Evolutionary conservation across 2,329 filamentous ascomycete genomes (phyloP), one percentile per base, ranked within the genome.

Genomic region (Neonectria magnoliae): DNA sequence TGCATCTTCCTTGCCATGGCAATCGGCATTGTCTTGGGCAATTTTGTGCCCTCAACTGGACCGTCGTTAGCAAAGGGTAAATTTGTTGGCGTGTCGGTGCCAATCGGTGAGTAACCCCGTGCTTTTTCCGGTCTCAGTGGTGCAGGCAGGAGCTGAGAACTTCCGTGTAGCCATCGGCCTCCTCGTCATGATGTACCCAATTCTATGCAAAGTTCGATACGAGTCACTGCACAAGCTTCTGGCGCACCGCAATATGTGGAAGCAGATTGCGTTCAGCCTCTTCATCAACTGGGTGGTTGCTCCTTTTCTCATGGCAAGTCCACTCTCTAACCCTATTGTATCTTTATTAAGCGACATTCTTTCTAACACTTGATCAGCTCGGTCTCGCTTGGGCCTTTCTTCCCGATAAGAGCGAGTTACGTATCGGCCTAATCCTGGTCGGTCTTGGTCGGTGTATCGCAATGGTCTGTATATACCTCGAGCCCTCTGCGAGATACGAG

Each of bases 141-240:
- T 42, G 52, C 9, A 53, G 6, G 29, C 29, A 29, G 29, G 4
- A 10, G 3, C 13, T 29, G 14, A 22, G 14, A 11, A 56, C 18
- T 29, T 14, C 3, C 10, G 5, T 14, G 1, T 16, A 92, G 92
- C 93, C 0, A 81, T 97, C 52, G 93, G 93, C 0, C 81, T 97
- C 1, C 84, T 97, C 1, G 89, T 97, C 45, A 97, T 97, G 93
- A 97, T 97, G 93, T 97, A 96, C 74, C 94, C 93, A 0, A 97
- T 97, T 64, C 82, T 97, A 0, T 97, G 93, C 84, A 96, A 96
- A 77, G 91, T 97, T 5, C 88, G 88, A 44, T 96, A 89, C 78
- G 93, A 97, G 76, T 87, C 87, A 0, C 80, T 97, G 9, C 92
- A 93, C 76, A 80, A 86, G 3, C 81, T 93, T 4, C 85, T 96